Conservation (phyloP, 2,329 filamentous ascomycete genomes). For the Eutypella sp. region DNA sequence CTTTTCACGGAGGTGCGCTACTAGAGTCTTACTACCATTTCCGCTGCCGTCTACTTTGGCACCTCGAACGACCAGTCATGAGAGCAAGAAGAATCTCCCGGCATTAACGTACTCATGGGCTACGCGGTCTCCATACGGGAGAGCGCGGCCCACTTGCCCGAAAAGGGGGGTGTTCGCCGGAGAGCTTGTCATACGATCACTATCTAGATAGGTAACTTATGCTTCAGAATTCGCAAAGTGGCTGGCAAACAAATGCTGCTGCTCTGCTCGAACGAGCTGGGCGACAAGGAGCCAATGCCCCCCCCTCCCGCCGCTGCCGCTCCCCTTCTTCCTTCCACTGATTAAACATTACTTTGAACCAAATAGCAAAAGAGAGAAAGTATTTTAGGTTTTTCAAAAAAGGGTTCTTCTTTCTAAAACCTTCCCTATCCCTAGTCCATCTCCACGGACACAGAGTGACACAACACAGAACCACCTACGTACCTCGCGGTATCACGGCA, state of each 20-base stretch:
- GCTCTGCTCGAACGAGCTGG: neutral
- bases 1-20: no score
- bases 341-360: neutral
- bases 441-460: slow-evolving; percentile 11
- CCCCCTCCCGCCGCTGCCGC: no score
- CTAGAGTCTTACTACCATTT: no score
- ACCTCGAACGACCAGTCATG: no score
- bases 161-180: neutral
- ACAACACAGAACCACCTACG: slow-evolving; percentile 12
- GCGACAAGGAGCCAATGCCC: neutral
- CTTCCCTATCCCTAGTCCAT: slow-evolving; percentile 7
- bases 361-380: neutral
- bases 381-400: no score
- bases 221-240: neutral
- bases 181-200: neutral
- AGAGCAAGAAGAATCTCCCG: neutral
- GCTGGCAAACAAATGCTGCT: no score
- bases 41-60: no score
- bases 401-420: no score
- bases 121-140: neutral
- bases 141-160: neutral
- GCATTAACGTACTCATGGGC: no score
- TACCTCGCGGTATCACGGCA: slow-evolving; percentile 12
- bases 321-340: no score
- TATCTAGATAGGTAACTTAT: no score